Conservation (phyloP, 768 basidiomycete species). For the Termitomyces sp. region DNA sequence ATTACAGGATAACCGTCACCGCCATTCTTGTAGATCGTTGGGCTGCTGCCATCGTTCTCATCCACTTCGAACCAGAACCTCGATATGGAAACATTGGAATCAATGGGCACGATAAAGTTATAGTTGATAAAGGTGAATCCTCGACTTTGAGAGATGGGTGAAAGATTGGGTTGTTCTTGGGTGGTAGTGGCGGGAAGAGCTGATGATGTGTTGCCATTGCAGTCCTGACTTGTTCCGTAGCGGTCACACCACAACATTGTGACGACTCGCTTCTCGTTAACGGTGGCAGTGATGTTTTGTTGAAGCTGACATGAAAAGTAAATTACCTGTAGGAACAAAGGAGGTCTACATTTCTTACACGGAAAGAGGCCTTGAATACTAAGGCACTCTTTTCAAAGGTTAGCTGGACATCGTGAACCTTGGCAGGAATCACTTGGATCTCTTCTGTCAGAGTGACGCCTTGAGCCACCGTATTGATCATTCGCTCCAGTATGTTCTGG, state of each 20-base stretch:
- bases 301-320: slow-evolving; percentile 21
- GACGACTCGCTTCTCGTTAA: slow-evolving; percentile 32
- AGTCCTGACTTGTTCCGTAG: slow-evolving; percentile 28
- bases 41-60: slow-evolving; percentile 33
- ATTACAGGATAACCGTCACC: slow-evolving; percentile 33
- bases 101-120: slow-evolving; percentile 36
- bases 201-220: slow-evolving; percentile 26
- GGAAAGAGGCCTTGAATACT: slow-evolving; percentile 33
- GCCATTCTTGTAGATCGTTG: slow-evolving; percentile 33
- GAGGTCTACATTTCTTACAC: slow-evolving; percentile 21
- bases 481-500: slow-evolving; percentile 31
- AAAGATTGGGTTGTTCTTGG: slow-evolving; percentile 27
- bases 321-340: slow-evolving; percentile 2
- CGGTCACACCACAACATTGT: slow-evolving; percentile 38
- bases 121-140: slow-evolving; percentile 34
- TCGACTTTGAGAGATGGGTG: slow-evolving; percentile 28
- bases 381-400: slow-evolving; percentile 29
- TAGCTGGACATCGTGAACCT: slow-evolving; percentile 32
- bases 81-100: slow-evolving; percentile 33
- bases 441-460: slow-evolving; percentile 39
- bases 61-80: slow-evolving; percentile 47
- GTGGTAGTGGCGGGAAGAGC: slow-evolving; percentile 23
- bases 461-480: slow-evolving; percentile 44
- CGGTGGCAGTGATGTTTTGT: slow-evolving; percentile 25
- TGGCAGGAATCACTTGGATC: slow-evolving; percentile 35